These are phyloP conservation scores for Nasturtium officinale DNA, from an alignment of 345 rosid genomes.

Conservation along the genomic window DNA sequence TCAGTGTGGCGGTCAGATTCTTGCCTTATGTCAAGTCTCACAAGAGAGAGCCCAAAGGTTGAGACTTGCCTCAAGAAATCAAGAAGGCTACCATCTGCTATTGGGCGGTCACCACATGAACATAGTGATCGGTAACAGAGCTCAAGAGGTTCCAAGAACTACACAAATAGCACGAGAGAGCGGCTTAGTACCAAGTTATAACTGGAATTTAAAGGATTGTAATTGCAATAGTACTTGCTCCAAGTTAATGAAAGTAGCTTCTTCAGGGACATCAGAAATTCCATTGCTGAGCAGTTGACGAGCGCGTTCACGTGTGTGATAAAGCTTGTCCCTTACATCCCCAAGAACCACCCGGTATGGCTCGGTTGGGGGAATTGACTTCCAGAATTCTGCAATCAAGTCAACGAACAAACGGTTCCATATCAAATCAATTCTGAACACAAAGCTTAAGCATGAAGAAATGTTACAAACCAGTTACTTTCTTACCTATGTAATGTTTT, in stretches of 20 bases:
- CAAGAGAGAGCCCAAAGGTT: conserved; percentile 93
- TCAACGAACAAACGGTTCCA: background rate
- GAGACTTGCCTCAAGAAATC: conserved; percentile 98
- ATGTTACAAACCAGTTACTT: background rate
- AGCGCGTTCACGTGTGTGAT: conserved; percentile 88
- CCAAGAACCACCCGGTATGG: conserved; percentile 97
- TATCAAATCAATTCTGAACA: background rate
- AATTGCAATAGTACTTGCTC: conserved; percentile 59
- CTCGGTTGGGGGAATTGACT: conserved; percentile 78
- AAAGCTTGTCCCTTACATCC: conserved; percentile 88
- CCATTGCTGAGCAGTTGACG: conserved; percentile 79
- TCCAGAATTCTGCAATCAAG: conserved; percentile 81
- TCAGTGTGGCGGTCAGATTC: conserved; percentile 97
- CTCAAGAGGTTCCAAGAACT: conserved; percentile 99
- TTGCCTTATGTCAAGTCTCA: conserved; percentile 93
- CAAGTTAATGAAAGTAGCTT: conserved; percentile 66
- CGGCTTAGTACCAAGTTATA: conserved; percentile 12
- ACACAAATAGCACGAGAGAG: conserved; percentile 28
- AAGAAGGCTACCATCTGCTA: conserved; percentile 99
- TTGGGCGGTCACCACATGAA: conserved; percentile 84
- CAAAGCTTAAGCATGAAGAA: conserved; percentile 10
- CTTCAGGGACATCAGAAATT: conserved; percentile 87
- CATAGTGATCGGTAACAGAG: conserved; percentile 92
- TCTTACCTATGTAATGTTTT: conserved; percentile 89
- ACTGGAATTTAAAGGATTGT: background rate